Conservation (phyloP, 495 filamentous ascomycete species). For the Daldinia concentrica region DNA sequence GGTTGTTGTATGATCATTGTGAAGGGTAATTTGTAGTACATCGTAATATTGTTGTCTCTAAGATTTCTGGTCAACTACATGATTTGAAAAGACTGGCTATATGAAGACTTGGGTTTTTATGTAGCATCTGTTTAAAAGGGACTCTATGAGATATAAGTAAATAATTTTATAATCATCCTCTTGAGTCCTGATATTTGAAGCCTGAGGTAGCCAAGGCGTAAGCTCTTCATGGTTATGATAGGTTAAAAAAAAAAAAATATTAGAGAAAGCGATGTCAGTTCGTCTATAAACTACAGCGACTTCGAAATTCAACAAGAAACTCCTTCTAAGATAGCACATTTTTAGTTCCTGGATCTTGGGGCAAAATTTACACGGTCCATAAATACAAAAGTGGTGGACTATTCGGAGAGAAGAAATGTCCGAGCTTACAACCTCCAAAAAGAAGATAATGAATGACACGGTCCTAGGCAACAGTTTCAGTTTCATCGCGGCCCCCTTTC, state of each 20-base stretch:
- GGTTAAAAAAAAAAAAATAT: not conserved
- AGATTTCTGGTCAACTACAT: no score
- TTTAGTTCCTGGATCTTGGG: not conserved
- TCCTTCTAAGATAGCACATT: not conserved
- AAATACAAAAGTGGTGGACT: not conserved
- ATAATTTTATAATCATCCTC: no score
- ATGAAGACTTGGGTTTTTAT: no score
- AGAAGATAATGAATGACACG: not conserved
- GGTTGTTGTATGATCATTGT: not conserved
- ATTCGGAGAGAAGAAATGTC: conserved; percentile 5
- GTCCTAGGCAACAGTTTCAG: not conserved
- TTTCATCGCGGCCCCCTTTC: not conserved
- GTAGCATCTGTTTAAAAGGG: no score
- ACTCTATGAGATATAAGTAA: no score
- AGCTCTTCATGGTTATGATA: not conserved
- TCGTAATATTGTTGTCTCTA: no score
- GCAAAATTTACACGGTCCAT: not conserved
- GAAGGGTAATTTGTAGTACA: no score
- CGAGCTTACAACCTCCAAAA: not conserved
- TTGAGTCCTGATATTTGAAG: no score
- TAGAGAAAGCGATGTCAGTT: not conserved
- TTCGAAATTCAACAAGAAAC: not conserved
- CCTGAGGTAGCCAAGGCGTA: not conserved
- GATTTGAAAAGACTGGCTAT: no score
- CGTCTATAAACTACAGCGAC: not conserved